Base-by-base conservation (phyloP, 305 asterid species). In the Lippia alba region DNA sequence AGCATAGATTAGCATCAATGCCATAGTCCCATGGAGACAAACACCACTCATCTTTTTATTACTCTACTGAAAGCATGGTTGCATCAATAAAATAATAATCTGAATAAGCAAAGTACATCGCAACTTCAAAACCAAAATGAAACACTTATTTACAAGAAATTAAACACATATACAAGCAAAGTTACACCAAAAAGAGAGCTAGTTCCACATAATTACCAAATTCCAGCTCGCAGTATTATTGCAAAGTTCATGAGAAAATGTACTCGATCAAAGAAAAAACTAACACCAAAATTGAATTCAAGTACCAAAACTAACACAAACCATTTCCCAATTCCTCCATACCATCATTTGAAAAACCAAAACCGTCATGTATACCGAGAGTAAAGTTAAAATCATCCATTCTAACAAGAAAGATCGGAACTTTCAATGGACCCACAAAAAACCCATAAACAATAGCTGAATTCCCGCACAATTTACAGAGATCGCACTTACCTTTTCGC, bases 401-500 rank as follows among this genome's bases (percentile, higher is more conserved):
- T 24, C 44, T 10, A 12, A 18, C 8, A 61, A 15, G 6, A 46
- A 17, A 34, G 33, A 12, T 11, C 9, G 17, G 0, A 61, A 66
- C 19, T 46, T 14, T 20, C 9, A 24, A 24, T 24, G 2, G 40
- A 48, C 11, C 18, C 30, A 14, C 18, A 59, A 76, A 24, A 24
- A 24, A 24, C 30, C 30, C 69, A 11, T 15, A 66, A 54, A 50
- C 16, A 45, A n/a, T n/a, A 12, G 39, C 34, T 15, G 39, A 9
- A 19, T 61, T 58, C 56, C 18, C 48, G 34, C 66, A 24, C 18
- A 56, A 57, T 15, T 69, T 45, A 18, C 53, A 68, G 32, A 64
- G 64, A 65, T 10, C 76, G 67, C 69, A 69, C 44, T 54, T 12
- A 33, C 53, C 67, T 50, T 48, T 36, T 41, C 33, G 16, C 30